phyloP scores from a whole-genome alignment of 768 basidiomycete genomes.

The Harrya chromipes region DNA sequence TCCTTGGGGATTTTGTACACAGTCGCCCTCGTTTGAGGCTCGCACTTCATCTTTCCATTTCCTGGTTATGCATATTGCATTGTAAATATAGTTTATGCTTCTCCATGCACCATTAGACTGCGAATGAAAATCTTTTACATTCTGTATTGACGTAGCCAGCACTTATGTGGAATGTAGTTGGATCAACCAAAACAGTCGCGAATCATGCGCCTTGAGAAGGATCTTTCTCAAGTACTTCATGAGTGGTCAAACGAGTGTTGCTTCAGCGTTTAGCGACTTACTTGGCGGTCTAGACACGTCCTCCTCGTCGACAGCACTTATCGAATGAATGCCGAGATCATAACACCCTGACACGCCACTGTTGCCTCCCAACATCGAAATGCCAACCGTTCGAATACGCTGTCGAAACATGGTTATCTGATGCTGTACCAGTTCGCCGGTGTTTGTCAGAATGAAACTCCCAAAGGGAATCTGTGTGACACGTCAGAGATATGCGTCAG shows the following conservation, averaged over 20 bases:
- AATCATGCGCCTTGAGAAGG: conserved; percentile 23
- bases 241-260: background rate
- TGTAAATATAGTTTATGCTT: conserved; percentile 28
- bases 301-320: conserved; percentile 78
- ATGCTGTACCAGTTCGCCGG: conserved; percentile 63
- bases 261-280: conserved; percentile 15
- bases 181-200: background rate
- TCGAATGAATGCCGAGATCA: conserved; percentile 79
- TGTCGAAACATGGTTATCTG: conserved; percentile 77
- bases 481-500: conserved; percentile 1
- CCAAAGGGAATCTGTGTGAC: conserved; percentile 70
- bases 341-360: conserved; percentile 70
- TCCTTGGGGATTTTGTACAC: conserved; percentile 12
- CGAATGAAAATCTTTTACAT: background rate
- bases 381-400: conserved; percentile 75
- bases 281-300: conserved; percentile 41
- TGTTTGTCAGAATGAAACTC: conserved; percentile 71
- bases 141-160: conserved; percentile 1
- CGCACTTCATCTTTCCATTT: background rate
- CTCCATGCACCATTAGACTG: conserved; percentile 4
- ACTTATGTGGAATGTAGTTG: background rate
- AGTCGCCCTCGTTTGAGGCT: conserved; percentile 6
- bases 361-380: conserved; percentile 85
- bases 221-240: conserved; percentile 26
- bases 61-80: conserved; percentile 10